Evolutionary conservation across 768 basidiomycete genomes (phyloP), one percentile per base, ranked within the genome.

Genomic region (Russula foetens): DNA sequence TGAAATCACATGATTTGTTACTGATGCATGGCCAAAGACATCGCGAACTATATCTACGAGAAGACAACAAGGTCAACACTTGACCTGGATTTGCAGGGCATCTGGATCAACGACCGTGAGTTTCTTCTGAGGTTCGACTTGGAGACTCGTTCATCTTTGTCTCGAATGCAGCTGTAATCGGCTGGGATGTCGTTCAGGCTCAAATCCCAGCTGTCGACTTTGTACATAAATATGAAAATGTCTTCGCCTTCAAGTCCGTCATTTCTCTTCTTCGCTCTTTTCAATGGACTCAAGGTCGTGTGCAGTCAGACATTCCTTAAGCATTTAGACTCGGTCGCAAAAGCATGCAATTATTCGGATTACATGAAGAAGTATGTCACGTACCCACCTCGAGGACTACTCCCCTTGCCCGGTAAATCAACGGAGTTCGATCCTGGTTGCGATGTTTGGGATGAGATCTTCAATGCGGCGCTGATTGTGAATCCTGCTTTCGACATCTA

Each of bases 401-500:
- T 91, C 21, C 88, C 88, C 12, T 76, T 90, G 0, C 88, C 88
- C 0, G 84, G 84, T 5, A 77, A 72, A n/a, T 81, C 81, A 0
- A 74, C 75, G 0, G 70, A 74, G 8, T 71, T 68, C 0, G 77
- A 78, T 31, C 68, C 64, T 7, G 84, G 79, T 21, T 90, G 89
- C 63, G 83, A 88, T 66, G 70, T 88, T 0, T 90, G 86, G 88
- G 76, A 80, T 28, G 71, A 75, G 38, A 84, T 90, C 55, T 83
- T 86, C 67, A 70, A 83, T n/a, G 84, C 80, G 0, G 82, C 88
- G 0, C 63, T 88, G 21, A 53, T 71, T 3, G 72, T 86, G 64
- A 90, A 90, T 66, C 89, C 88, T 0, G 87, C 84, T 0, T 91
- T 90, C 74, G 77, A 90, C 64, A 77, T 88, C 9, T 91, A 90